Base-by-base conservation (phyloP, 2,329 filamentous ascomycete species). In the Phaeosphaeria sp. region DNA sequence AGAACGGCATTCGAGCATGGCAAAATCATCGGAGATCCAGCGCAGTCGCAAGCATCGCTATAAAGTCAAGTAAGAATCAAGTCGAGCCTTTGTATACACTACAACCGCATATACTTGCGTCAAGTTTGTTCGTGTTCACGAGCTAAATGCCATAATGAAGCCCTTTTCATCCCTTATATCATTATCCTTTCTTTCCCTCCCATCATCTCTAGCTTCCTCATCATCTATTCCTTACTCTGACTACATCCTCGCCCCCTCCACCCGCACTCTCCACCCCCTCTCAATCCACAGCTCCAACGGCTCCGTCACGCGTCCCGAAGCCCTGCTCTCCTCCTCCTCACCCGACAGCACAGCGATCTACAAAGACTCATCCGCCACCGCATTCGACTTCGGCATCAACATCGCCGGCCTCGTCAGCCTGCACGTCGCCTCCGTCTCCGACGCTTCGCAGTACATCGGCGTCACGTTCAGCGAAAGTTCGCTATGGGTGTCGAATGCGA, bases 401-500 rank as follows among this genome's bases (percentile, higher is more conserved):
- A 79, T 81, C 27, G 79, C 76, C 3, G 79, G 79, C 1, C 56
- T 78, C 6, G 76, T 80, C 1, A 73, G 71, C 2, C 58, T 81
- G 27, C 66, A 64, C 4, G 68, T 80, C 27, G 74, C 73, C 15
- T 57, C 67, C 0, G 69, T 75, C 1, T 75, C 75, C 5, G 64
- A 68, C n/a, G 55, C 61, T 0, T 64, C 73, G 33, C 77, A 80
- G 49, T 77, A 73, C 61, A 79, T 81, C 44, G 79, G 79, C 49
- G 67, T 81, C 25, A 77, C 78, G 1, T 81, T 77, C 54, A 74
- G 75, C 1, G 79, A 81, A 51, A 76, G 72, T 55, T 79, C 75
- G 0, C 60, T 83, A 1, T 86, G 81, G 81, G 81, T 86, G 46
- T 83, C 78, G 39, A 77, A 75, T 3, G 63, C 77, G 25, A 77